Evolutionary conservation across 2,329 filamentous ascomycete species (phyloP), one percentile per base, ranked within the genome.

Genomic region (Talaromyces marneffei): DNA sequence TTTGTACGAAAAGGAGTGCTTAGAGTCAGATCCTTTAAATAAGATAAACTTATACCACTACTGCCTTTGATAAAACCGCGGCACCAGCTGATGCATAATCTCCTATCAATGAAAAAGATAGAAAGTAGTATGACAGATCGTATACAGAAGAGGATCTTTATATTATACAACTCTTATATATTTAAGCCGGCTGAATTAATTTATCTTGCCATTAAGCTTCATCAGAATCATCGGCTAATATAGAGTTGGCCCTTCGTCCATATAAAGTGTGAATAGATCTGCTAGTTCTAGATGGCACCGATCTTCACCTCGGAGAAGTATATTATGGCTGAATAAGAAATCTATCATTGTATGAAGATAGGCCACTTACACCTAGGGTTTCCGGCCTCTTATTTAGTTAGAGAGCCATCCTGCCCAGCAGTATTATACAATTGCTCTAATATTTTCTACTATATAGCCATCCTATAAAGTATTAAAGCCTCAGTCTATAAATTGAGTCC

Each of bases 111-210:
- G 14, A 12, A 35, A 35, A 2, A 35, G 33, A 35, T 35, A 35
- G 33, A 35, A 35, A 2, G 10, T 3, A 16, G 37, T 18, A 5
- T 58, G 25, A 20, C 55, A n/a, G 8, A 58, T 58, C 2, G 37
- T 58, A 46, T 20, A 58, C 2, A 58, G 55, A 10, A 44, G 16
- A 2, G 40, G 40, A 8, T 44, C 55, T 18, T 46, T 42, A 33
- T 44, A n/a, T 20, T 37, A 10, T 37, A 58, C 48, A 1, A 58
- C 55, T n/a, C 35, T 37, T 25, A 46, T 58, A 46, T 58, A 58
- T 12, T 46, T 18, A 42, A 46, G 9, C 10, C 25, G 35, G 18
- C 40, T 37, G 20, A 46, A 31, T 20, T 58, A 5, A 20, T 42
- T 58, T 2, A 25, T 46, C n/a, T 58, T 58, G 1, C 37, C 20